Evolutionary conservation across 176 grass and related monocot genomes (phyloP).

Genomic region (Musa troglodytarum): DNA sequence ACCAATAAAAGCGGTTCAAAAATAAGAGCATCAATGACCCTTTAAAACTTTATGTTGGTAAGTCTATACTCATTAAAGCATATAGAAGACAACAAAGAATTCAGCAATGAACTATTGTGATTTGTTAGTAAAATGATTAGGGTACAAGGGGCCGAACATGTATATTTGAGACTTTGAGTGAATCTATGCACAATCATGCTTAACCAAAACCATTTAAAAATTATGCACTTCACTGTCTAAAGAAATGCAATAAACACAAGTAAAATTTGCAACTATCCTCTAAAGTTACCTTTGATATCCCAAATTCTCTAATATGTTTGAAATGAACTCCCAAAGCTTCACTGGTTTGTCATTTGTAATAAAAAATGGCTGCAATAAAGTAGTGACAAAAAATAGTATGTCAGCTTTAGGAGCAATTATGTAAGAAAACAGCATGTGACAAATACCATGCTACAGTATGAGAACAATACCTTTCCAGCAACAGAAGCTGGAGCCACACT

Average conservation of each 20-base stretch:
- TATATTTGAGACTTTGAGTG: neutral
- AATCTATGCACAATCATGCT: neutral
- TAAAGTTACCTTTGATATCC: conserved; percentile 66
- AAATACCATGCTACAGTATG: neutral
- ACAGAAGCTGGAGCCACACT: conserved; percentile 31
- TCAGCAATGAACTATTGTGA: neutral
- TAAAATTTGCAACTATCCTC: too few relatives aligned
- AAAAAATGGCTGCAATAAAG: conserved; percentile 64
- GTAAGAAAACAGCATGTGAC: neutral
- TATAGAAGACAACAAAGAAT: neutral
- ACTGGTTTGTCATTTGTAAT: conserved; percentile 69
- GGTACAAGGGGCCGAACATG: neutral
- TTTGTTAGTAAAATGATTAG: neutral
- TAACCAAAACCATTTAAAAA: neutral
- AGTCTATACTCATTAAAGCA: too few relatives aligned
- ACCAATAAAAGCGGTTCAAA: too few relatives aligned
- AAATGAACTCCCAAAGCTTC: conserved; percentile 85
- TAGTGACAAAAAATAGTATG: conserved; percentile 3
- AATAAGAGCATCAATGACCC: too few relatives aligned
- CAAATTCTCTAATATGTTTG: conserved; percentile 64
- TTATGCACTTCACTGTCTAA: neutral
- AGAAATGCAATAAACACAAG: neutral
- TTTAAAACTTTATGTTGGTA: too few relatives aligned
- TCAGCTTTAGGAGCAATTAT: neutral
- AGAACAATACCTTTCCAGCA: conserved; percentile 52